Evolutionary conservation across 495 filamentous ascomycete genomes (phyloP).

Genomic region (Xylaria intraflava): DNA sequence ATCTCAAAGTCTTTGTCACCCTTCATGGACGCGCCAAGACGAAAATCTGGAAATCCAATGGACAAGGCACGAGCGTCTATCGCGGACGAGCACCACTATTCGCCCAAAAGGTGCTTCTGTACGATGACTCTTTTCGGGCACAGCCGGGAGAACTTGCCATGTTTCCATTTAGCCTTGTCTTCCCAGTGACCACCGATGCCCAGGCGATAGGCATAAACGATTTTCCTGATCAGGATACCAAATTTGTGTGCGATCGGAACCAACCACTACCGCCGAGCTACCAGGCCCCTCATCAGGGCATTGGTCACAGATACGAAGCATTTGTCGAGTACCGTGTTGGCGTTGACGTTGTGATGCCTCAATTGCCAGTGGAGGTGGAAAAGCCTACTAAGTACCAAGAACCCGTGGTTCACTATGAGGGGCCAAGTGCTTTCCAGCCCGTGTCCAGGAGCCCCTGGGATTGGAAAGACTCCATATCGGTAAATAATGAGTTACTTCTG

Average conservation of each 20-base stretch:
- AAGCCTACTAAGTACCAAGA: not conserved
- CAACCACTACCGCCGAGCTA: conserved; percentile 9
- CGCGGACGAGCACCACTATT: conserved; percentile 7
- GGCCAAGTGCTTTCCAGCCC: not conserved
- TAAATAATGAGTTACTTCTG: conserved; percentile 3
- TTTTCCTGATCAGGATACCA: not conserved
- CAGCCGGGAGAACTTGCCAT: not conserved
- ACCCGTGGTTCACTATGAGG: conserved; percentile 1
- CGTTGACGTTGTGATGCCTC: conserved; percentile 3
- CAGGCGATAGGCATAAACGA: not conserved
- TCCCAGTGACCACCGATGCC: not conserved
- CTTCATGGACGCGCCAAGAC: conserved; percentile 11
- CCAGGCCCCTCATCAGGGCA: not conserved
- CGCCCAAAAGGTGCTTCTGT: not conserved
- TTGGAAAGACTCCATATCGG: not conserved
- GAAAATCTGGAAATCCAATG: conserved; percentile 6
- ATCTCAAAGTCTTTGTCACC: not conserved
- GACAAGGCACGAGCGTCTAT: not conserved
- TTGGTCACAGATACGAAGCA: not conserved
- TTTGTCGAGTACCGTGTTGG: conserved; percentile 15
- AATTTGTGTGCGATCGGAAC: not conserved
- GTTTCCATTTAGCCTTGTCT: conserved; percentile 2
- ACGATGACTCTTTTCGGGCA: conserved; percentile 4
- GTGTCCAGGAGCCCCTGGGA: not conserved
- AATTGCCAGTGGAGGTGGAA: not conserved